These are phyloP conservation scores for Atkinsonella hypoxylon DNA, from an alignment of 2,329 filamentous ascomycete genomes.

Conservation along the genomic window DNA sequence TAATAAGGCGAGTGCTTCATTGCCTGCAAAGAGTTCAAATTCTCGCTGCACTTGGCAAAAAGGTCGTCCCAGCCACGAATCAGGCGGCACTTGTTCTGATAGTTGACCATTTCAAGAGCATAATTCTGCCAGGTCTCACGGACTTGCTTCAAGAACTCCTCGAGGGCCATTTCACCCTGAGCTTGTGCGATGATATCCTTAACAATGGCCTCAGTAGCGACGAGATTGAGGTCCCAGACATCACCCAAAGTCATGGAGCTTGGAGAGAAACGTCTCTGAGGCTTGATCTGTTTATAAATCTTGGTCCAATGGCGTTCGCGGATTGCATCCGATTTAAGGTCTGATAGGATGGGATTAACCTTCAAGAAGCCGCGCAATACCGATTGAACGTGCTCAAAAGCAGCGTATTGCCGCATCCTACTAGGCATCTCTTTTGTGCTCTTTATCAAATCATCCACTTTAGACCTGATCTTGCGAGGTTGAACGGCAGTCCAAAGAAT, in stretches of 20 bases:
- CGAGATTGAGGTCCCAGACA: constrained; percentile 93
- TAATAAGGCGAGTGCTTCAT: constrained; percentile 99
- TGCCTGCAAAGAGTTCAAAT: constrained; percentile 90
- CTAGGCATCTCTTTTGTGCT: constrained; percentile 99
- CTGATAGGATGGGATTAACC: constrained; percentile 75
- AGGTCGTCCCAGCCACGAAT: constrained; percentile 98
- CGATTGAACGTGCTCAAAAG: constrained; percentile 96
- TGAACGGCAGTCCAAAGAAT: constrained; percentile 92
- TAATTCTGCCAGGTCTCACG: constrained; percentile 97
- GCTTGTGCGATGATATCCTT: constrained; percentile 90
- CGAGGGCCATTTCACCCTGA: constrained; percentile 93
- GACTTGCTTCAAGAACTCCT: constrained; percentile 94
- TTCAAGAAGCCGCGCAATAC: constrained; percentile 82
- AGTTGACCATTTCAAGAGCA: constrained; percentile 84
- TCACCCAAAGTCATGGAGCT: constrained; percentile 95
- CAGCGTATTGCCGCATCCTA: constrained; percentile 96
- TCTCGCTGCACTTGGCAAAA: constrained; percentile 96
- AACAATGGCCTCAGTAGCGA: constrained; percentile 76
- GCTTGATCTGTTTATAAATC: constrained; percentile 92
- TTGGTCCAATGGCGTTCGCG: constrained; percentile 94
- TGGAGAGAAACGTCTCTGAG: constrained; percentile 85
- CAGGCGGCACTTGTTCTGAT: constrained; percentile 94
- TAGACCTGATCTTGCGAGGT: constrained; percentile 79
- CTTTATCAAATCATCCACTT: constrained; percentile 85
- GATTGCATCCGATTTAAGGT: constrained; percentile 93